Evolutionary conservation across 352 stramenopile species (phyloP), one percentile per base, ranked within the genome.

Genomic region (Globisporangium barbulae): DNA sequence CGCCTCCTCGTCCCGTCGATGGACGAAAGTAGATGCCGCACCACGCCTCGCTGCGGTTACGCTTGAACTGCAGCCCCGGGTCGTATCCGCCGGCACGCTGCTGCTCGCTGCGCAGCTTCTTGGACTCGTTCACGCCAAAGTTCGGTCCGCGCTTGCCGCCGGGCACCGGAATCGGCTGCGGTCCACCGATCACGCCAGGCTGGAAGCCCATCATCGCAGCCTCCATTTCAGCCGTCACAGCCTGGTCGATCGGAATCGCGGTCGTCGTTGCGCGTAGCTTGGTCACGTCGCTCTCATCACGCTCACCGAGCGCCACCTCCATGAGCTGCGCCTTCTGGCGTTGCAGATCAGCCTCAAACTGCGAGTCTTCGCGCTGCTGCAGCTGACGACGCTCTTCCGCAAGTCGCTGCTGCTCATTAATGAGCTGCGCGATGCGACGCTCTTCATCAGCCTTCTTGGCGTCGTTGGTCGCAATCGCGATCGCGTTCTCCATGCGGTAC

Each of bases 161-260:
- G 22, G 85, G 81, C 42, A 95, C 84, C 0, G 86, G 86, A 13
- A 92, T 63, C 0, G 86, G 86, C 68, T 95, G 86, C 19, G 86
- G 83, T 0, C 84, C 86, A 9, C 83, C 85, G 60, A 90, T 67
- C 3, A 86, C 74, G 10, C 86, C 84, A 3, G 85, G 85, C 64
- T 93, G 84, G 64, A 94, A 93, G 7, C 86, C 86, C 79, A 95
- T 91, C 86, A 95, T 95, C 5, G 86, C 86, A 0, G 86, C 86
- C 63, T 95, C 86, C 86, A 95, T 95, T 63, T 95, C 86, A 13
- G 86, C 86, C 2, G 83, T 92, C n/a, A 95, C 79, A 2, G 86
- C 76, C 68, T 95, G 86, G 59, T 95, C 86, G 61, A 95, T 95
- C 4, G 86, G 86, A 58, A 93, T 80, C 10, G 84, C 84, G 0